Evolutionary conservation across 2,329 filamentous ascomycete species (phyloP).

Genomic region (Oidium heveae): DNA sequence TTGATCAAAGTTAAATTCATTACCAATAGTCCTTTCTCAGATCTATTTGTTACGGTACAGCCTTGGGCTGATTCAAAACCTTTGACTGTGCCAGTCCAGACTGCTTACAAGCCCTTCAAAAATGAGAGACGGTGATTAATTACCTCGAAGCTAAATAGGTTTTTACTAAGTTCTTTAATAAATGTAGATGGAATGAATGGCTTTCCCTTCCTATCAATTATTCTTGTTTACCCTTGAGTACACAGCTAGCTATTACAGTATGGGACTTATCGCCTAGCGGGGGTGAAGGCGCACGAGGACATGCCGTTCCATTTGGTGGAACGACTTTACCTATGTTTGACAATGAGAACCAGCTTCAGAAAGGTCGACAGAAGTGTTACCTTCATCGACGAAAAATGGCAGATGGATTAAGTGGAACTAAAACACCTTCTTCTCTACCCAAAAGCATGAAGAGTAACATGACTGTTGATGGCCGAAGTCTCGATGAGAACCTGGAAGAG

Average conservation of each 20-base stretch:
- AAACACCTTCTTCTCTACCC: constrained; percentile 44
- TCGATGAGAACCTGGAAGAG: constrained; percentile 49
- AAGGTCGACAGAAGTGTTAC: constrained; percentile 76
- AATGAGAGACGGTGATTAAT: constrained; percentile 30
- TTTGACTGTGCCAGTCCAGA: constrained; percentile 74
- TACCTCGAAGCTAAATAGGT: not conserved
- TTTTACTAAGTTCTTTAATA: constrained; percentile 4
- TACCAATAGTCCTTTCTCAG: constrained; percentile 42
- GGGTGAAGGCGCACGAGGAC: constrained; percentile 39
- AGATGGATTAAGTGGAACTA: constrained; percentile 59
- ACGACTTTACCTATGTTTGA: constrained; percentile 88
- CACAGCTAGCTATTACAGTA: constrained; percentile 72
- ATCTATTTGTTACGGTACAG: constrained; percentile 80
- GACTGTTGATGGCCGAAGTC: constrained; percentile 18
- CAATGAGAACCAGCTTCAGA: constrained; percentile 68
- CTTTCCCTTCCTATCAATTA: constrained; percentile 67
- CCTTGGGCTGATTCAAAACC: constrained; percentile 93
- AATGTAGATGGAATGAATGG: constrained; percentile 87
- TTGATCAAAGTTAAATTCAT: not conserved
- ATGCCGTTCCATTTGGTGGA: constrained; percentile 77
- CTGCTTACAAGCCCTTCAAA: constrained; percentile 77
- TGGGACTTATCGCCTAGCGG: constrained; percentile 82
- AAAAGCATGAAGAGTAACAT: constrained; percentile 25
- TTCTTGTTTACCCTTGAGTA: constrained; percentile 53
- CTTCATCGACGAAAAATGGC: constrained; percentile 61